Evolutionary conservation across 352 stramenopile species (phyloP), one percentile per base, ranked within the genome.

Genomic region (Phytophthora nicotianae): DNA sequence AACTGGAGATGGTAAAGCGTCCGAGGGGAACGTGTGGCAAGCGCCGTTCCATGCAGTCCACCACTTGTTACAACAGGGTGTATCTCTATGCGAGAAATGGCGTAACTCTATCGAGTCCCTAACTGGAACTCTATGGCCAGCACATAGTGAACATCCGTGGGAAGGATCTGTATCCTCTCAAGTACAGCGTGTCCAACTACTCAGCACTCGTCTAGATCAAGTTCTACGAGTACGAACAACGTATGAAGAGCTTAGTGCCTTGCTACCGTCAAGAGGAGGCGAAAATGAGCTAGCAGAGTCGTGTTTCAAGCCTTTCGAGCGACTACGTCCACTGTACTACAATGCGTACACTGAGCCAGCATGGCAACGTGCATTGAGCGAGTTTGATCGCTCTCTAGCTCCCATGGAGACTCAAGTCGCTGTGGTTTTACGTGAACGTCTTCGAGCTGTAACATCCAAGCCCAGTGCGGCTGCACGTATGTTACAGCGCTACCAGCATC

Each of bases 341-440:
- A 98, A 97, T 58, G 77, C 85, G 23, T 98, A 98, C 81, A 97
- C 94, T 4, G 84, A 96, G 21, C 61, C 66, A 17, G 65, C 82
- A 14, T 98, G 93, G 93, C 65, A 87, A 21, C 46, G 55, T 0
- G 88, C 89, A 0, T 69, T 97, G 2, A 70, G 65, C 5, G 72
- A 82, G 13, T 98, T 91, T 58, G 94, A 98, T 54, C 52, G 67
- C 9, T 72, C 71, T 27, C 75, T 98, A 0, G 79, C 74, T 13
- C 93, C 91, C 0, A 75, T 97, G 27, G 93, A 98, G 56, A 62
- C 61, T 0, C 77, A 90, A 41, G 88, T 98, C 5, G 93, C 86
- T 10, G 74, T 66, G 0, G 91, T 96, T 13, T 62, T 96, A n/a
- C 75, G 90, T 26, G 81, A 93, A 48, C 79, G 88, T 42, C 83